Percentiles rank a stretch among this genome's conserved stretches.
These are phyloP conservation scores for Cymbopogon flexuosus DNA, from an alignment of 202 grass and related monocot genomes.

Conservation along the genomic window DNA sequence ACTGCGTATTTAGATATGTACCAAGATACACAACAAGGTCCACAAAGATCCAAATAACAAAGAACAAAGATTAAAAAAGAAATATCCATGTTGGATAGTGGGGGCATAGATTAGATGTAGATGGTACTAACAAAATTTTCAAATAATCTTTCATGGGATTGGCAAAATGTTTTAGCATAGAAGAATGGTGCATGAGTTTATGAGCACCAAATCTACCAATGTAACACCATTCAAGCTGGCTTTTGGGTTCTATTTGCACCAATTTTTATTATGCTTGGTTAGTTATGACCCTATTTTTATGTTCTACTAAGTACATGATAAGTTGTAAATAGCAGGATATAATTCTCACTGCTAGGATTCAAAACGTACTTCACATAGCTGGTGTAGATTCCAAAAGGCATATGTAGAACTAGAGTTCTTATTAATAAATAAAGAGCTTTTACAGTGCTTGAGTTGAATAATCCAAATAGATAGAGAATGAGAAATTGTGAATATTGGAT, in stretches of 20 bases:
- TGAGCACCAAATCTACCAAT: not conserved
- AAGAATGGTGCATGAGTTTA: not conserved
- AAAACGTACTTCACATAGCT: not conserved
- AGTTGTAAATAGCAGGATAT: slow-evolving; percentile 8
- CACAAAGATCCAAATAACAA: slow-evolving; percentile 8
- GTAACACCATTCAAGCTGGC: not conserved
- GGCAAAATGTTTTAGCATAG: not conserved
- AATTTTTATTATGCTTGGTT: not conserved
- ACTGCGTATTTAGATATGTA: not conserved
- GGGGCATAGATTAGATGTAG: not conserved
- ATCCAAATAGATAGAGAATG: slow-evolving; percentile 13
- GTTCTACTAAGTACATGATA: not conserved
- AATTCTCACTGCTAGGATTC: not conserved
- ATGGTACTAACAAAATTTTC: slow-evolving; percentile 7
- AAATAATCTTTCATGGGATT: slow-evolving; percentile 10
- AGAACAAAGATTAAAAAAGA: not conserved
- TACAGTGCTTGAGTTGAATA: slow-evolving; percentile 12
- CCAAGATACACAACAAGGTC: not conserved
- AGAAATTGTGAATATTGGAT: not conserved
- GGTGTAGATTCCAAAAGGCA: not conserved
- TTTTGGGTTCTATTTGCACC: not conserved
- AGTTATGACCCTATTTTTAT: not conserved
- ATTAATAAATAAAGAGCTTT: slow-evolving; percentile 17
- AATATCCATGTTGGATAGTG: not conserved
- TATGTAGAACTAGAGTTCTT: not conserved